phyloP scores from a whole-genome alignment of 2,329 filamentous ascomycete genomes.

The Scopulariopsis brevicaulis region DNA sequence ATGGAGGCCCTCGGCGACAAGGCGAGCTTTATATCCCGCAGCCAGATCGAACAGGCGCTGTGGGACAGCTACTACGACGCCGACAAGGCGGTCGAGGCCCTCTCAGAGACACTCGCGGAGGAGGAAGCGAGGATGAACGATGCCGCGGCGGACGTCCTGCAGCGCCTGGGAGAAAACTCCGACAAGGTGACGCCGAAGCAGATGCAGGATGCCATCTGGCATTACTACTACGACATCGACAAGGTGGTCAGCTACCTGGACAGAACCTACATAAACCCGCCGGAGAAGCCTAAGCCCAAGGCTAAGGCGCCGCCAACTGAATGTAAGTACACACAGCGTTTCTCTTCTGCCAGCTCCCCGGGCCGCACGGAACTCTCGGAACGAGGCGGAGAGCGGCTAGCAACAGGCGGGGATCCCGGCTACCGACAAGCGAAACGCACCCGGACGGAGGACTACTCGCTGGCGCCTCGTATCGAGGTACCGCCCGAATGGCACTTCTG shows the following conservation, averaged over 20 bases:
- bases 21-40: conserved; percentile 34
- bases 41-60: conserved; percentile 67
- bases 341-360: conserved; percentile 1
- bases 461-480: conserved; percentile 1
- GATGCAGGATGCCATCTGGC: conserved; percentile 84
- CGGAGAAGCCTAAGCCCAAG: conserved; percentile 24
- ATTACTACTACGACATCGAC: conserved; percentile 89
- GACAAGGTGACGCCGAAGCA: conserved; percentile 48
- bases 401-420: conserved; percentile 5
- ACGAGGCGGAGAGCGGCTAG: conserved; percentile 17
- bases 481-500: conserved; percentile 48
- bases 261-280: conserved; percentile 44
- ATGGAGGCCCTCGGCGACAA: not conserved
- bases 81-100: conserved; percentile 62
- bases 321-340: conserved; percentile 22
- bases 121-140: conserved; percentile 36
- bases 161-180: conserved; percentile 48
- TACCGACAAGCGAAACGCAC: not conserved
- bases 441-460: conserved; percentile 2
- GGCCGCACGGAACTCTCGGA: conserved; percentile 9
- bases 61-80: conserved; percentile 90
- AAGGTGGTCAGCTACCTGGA: conserved; percentile 75
- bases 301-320: conserved; percentile 26
- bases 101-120: conserved; percentile 46
- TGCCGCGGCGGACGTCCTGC: conserved; percentile 55